A percentile compares a stretch with the other conserved stretches of the same genome.
Evolutionary conservation across 2,329 filamentous ascomycete species (phyloP).

Genomic region (Clonostachys rhizophaga): DNA sequence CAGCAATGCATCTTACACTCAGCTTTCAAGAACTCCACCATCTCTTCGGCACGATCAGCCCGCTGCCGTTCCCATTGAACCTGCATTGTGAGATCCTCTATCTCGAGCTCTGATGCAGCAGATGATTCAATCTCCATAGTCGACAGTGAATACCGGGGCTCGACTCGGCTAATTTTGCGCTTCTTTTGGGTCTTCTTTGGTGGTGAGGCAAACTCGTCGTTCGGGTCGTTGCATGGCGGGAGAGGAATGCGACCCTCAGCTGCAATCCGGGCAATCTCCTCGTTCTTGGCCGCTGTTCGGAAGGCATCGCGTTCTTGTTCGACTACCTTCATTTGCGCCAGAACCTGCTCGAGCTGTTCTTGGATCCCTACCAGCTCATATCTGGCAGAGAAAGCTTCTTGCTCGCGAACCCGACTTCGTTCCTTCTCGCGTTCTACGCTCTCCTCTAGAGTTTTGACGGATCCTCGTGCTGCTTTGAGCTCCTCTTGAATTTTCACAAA

Average conservation of each 20-base stretch:
- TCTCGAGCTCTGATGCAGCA: constrained; percentile 49
- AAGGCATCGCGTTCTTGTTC: constrained; percentile 73
- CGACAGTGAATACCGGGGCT: constrained; percentile 37
- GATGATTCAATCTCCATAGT: constrained; percentile 49
- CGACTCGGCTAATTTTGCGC: constrained; percentile 21
- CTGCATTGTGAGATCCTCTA: constrained; percentile 48
- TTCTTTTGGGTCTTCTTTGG: constrained; percentile 31
- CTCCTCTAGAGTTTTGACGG: constrained; percentile 51
- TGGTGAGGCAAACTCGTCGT: constrained; percentile 61
- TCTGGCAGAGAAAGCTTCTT: constrained; percentile 64
- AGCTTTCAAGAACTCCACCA: constrained; percentile 70
- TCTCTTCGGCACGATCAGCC: constrained; percentile 65
- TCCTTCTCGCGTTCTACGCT: constrained; percentile 60
- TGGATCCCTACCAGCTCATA: constrained; percentile 62
- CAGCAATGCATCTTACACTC: constrained; percentile 69
- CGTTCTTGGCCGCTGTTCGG: constrained; percentile 67
- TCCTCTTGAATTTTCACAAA: constrained; percentile 72
- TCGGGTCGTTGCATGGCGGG: constrained; percentile 45
- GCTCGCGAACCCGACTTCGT: constrained; percentile 55
- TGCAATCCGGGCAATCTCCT: constrained; percentile 68
- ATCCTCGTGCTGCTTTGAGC: constrained; percentile 55
- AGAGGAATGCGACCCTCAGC: constrained; percentile 67
- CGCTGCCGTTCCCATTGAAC: constrained; percentile 57
- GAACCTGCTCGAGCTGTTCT: constrained; percentile 61
- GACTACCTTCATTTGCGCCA: constrained; percentile 58